Evolutionary conservation across 2,329 filamentous ascomycete genomes (phyloP), one percentile per base, ranked within the genome.

Genomic region (Pyrenophora tritici-repentis): DNA sequence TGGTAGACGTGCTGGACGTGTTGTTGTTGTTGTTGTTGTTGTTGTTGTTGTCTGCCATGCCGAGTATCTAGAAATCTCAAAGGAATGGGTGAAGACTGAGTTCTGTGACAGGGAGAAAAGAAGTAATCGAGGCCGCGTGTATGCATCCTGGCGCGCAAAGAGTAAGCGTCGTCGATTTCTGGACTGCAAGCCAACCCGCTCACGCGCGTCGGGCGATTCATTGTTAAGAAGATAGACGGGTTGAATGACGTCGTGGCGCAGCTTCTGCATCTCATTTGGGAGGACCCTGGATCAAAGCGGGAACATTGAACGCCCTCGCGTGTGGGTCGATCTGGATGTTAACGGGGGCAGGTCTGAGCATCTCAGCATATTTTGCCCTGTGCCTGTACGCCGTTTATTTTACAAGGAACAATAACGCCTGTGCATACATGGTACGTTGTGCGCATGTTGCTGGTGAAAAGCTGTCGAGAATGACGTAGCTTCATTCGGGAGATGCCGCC

Each of bases 171-270:
- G 39, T 52, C 20, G 44, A 52, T 52, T 34, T 42, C 20, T 16
- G 26, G 20, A 13, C 34, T 17, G 42, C 32, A 36, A 16, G 35
- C 20, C 32, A 31, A 29, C 42, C 26, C 34, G 34, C 29, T 33
- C 18, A 18, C 38, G 34, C 38, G 33, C 20, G 18, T 10, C 29
- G 42, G 29, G 37, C 43, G 43, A 47, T 29, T 42, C 34, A 31
- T 48, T 51, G 8, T 36, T 8, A 24, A 37, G 24, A 37, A 33
- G 18, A 16, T 17, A 33, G 36, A 47, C 36, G 29, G 49, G 16
- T 42, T 48, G 8, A 34, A 48, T 52, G 44, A 52, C 22, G 49
- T 48, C 39, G 39, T 48, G 49, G 39, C 49, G 44, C 49, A 34
- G 26, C 34, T 16, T 43, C 20, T 52, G 36, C 29, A 42, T 29